Evolutionary conservation across 1,284 basidiomycete species (phyloP).

Genomic region (Marasmius sp.): DNA sequence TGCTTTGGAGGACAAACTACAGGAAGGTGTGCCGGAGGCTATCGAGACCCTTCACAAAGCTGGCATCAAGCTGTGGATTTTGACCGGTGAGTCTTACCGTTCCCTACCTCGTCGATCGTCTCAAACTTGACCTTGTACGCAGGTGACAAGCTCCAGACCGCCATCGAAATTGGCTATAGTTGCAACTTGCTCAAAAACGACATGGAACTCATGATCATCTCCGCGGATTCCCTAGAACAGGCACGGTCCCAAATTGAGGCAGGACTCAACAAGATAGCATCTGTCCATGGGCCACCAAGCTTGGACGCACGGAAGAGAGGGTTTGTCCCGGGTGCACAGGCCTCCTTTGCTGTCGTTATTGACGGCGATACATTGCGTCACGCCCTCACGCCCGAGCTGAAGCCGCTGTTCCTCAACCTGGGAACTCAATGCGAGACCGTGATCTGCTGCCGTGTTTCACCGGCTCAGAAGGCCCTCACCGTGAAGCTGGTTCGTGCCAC

Average conservation of each 20-base stretch:
- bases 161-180: conserved; percentile 93
- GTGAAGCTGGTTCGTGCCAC: conserved; percentile 76
- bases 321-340: conserved; percentile 65
- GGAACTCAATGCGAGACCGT: conserved; percentile 97
- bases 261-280: conserved; percentile 92
- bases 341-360: conserved; percentile 91
- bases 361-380: conserved; percentile 92
- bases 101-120: background rate
- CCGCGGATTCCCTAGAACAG: conserved; percentile 76
- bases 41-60: conserved; percentile 91
- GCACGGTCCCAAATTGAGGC: conserved; percentile 89
- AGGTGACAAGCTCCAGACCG: conserved; percentile 97
- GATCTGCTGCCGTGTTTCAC: conserved; percentile 95
- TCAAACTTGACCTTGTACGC: background rate
- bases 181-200: conserved; percentile 90
- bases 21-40: conserved; percentile 95
- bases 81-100: conserved; percentile 61
- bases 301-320: conserved; percentile 59
- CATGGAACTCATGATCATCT: conserved; percentile 97
- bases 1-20: conserved; percentile 94
- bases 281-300: conserved; percentile 66
- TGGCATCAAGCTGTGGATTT: conserved; percentile 96
- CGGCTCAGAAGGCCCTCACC: conserved; percentile 94
- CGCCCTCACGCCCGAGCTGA: conserved; percentile 78
- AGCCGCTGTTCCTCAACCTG: conserved; percentile 85